Base-by-base conservation (phyloP, 345 rosid species). In the Brassica carinata region DNA sequence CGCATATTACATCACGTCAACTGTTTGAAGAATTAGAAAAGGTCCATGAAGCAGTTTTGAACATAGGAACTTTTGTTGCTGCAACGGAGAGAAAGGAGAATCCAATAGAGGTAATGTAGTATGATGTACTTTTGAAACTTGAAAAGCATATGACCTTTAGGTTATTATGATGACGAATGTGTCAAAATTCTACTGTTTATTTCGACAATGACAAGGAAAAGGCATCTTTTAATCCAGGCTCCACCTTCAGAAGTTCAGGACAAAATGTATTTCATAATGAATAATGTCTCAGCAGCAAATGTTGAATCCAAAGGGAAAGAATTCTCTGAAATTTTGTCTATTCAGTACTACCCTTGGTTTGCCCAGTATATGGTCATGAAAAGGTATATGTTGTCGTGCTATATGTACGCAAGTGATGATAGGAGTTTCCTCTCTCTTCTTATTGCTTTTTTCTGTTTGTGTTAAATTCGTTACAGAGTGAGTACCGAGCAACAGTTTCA, bases 401-500 rank as follows among this genome's bases (percentile, higher is more conserved):
- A 7, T 68, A 57, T 38, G 36, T 59, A 18, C 3, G 29, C 29
- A 58, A 9, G 3, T 15, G 23, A 40, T 69, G 64, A 5, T 33
- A 17, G 36, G 27, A 3, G 5, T 64, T 5, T 33, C 4, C 4
- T 17, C 19, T 69, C 15, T 78, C 48, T 62, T 73, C 72, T 67
- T 67, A 72, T 48, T 55, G 8, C 7, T 34, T 18, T 53, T 63
- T 36, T 65, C 66, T 40, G 34, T 64, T 48, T 71, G 26, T 67
- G 29, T 94, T 34, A 6, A 34, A 34, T 34, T 34, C 38, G 38
- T 34, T 34, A 34, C 8, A 96, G 99, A 81, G 99, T 97, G 71
- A 96, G 99, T 86, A 96, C 93, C 77, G 99, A 96, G 79, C 99
- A 94, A 5, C 93, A 96, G 87, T 96, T 96, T 83, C 97, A 96